phyloP scores from a whole-genome alignment of 495 filamentous ascomycete species.

The Xylaria grammica region DNA sequence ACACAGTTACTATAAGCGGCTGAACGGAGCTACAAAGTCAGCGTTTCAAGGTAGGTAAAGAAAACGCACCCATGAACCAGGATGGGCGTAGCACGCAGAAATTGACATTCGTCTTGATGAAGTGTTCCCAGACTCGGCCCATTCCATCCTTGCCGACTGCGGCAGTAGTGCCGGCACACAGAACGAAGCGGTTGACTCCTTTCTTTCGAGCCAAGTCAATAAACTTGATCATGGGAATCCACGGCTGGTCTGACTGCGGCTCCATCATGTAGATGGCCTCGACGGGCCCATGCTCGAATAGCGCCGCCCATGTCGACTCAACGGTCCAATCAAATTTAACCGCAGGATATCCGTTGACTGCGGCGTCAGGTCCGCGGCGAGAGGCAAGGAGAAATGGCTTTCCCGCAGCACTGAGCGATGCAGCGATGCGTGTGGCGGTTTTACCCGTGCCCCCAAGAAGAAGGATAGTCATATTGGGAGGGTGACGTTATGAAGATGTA shows the following conservation, averaged over 20 bases:
- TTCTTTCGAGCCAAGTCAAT: slow-evolving; percentile 42
- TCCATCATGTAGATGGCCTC: slow-evolving; percentile 48
- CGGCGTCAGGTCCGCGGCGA: slow-evolving; percentile 24
- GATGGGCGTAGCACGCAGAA: slow-evolving; percentile 47
- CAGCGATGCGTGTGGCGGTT: slow-evolving; percentile 47
- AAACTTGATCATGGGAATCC: slow-evolving; percentile 44
- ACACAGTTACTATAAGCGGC: background rate
- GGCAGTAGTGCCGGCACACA: slow-evolving; percentile 41
- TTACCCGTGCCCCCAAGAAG: slow-evolving; percentile 56
- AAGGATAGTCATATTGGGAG: slow-evolving; percentile 39
- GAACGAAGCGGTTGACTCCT: slow-evolving; percentile 49
- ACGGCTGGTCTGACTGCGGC: slow-evolving; percentile 37
- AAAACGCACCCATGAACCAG: slow-evolving; percentile 52
- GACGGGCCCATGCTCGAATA: slow-evolving; percentile 36
- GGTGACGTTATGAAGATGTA: background rate
- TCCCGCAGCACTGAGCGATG: slow-evolving; percentile 35
- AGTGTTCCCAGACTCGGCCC: slow-evolving; percentile 44
- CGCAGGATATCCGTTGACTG: slow-evolving; percentile 14
- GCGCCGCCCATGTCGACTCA: slow-evolving; percentile 39
- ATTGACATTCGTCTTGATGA: slow-evolving; percentile 48
- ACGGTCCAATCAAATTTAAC: slow-evolving; percentile 54
- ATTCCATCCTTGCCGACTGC: slow-evolving; percentile 45
- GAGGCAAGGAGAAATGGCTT: slow-evolving; percentile 47
- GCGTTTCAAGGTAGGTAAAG: background rate
- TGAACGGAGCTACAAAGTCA: background rate